A percentile compares a stretch with the other conserved stretches of the same genome.
Evolutionary conservation across 169 alveolate species (phyloP).

Genomic region (Cryptosporidium xiaoi): DNA sequence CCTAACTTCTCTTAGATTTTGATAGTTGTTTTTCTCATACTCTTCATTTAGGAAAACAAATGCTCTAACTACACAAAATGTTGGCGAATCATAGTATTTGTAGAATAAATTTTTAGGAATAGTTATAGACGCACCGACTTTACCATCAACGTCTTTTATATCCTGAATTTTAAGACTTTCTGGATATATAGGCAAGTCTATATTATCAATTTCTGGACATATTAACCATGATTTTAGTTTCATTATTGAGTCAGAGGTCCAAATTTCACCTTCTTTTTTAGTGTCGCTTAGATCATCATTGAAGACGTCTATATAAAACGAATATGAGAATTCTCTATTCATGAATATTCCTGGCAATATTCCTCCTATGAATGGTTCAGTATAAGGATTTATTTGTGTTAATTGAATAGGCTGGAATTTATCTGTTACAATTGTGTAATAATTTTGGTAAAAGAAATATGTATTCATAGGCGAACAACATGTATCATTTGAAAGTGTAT

Average conservation of each 20-base stretch:
- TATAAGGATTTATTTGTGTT: constrained; percentile 61
- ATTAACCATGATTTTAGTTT: constrained; percentile 38
- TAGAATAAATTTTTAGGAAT: constrained; percentile 46
- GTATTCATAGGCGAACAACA: constrained; percentile 73
- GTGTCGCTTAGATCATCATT: background rate
- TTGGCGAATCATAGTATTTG: constrained; percentile 42
- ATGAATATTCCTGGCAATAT: constrained; percentile 72
- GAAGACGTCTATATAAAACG: constrained; percentile 52
- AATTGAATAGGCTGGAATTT: constrained; percentile 58
- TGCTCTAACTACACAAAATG: constrained; percentile 69
- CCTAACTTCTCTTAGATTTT: background rate
- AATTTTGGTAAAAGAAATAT: constrained; percentile 30
- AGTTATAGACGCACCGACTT: constrained; percentile 53
- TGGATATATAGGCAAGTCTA: constrained; percentile 30
- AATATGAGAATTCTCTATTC: constrained; percentile 67
- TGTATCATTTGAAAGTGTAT: constrained; percentile 61
- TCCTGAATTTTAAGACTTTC: constrained; percentile 28
- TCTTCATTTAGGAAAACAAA: constrained; percentile 36
- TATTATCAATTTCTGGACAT: constrained; percentile 59
- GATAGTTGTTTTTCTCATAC: background rate
- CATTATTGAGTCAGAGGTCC: constrained; percentile 33
- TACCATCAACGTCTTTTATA: constrained; percentile 26
- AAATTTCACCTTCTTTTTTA: background rate
- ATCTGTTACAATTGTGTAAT: constrained; percentile 61
- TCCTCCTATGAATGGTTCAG: constrained; percentile 67